Evolutionary conservation across 2,329 filamentous ascomycete species (phyloP).

Genomic region (Neofusicoccum parvum): DNA sequence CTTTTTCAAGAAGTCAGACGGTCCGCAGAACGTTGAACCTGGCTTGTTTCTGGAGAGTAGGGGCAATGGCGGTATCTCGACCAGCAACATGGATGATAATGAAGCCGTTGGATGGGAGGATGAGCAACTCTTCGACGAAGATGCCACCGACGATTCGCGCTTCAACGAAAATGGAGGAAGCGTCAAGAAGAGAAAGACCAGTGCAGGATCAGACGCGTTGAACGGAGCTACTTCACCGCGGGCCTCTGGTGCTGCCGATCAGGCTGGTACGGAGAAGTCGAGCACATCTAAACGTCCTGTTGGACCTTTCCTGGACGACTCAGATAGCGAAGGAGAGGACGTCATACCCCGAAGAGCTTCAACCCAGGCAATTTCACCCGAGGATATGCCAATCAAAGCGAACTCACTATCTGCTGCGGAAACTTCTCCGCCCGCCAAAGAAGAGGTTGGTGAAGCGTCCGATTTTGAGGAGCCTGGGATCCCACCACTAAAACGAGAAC

Average conservation of each 20-base stretch:
- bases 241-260: constrained; percentile 23
- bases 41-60: constrained; percentile 41
- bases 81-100: constrained; percentile 29
- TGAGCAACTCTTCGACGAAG: constrained; percentile 26
- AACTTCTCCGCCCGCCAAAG: neutral
- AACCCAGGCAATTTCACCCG: neutral
- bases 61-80: constrained; percentile 23
- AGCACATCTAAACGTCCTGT: constrained; percentile 37
- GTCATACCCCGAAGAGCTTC: neutral
- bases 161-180: constrained; percentile 49
- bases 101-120: constrained; percentile 37
- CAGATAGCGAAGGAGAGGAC: constrained; percentile 58
- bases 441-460: constrained; percentile 15
- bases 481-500: constrained; percentile 47
- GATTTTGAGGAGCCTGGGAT: neutral
- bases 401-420: neutral
- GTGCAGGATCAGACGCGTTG: constrained; percentile 41
- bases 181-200: constrained; percentile 45
- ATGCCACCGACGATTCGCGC: constrained; percentile 31
- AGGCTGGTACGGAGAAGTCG: neutral
- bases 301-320: constrained; percentile 73
- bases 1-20: constrained; percentile 57
- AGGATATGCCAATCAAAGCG: neutral
- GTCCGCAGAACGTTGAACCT: constrained; percentile 32
- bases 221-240: constrained; percentile 34